These are phyloP conservation scores for Coniella lustricola DNA, from an alignment of 2,329 filamentous ascomycete genomes.

Conservation along the genomic window DNA sequence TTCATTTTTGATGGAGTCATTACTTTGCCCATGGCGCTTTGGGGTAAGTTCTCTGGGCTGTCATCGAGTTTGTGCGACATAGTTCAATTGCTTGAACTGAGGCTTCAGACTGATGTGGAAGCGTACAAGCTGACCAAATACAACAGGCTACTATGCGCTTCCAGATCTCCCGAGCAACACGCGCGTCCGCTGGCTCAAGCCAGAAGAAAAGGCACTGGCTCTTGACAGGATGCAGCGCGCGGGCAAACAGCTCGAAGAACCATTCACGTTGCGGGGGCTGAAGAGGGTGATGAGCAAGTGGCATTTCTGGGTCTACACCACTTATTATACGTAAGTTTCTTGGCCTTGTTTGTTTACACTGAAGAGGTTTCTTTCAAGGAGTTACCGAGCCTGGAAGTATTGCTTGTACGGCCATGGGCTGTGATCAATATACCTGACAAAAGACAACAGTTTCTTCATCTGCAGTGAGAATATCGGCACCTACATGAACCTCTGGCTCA, in stretches of 20 bases:
- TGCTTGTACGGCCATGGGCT: not conserved
- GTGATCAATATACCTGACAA: not conserved
- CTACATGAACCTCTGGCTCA: constrained; percentile 23
- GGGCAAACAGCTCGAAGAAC: constrained; percentile 20
- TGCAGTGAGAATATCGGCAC: constrained; percentile 21
- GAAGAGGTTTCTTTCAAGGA: too few relatives aligned
- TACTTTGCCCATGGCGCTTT: constrained; percentile 25
- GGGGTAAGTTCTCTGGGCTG: constrained; percentile 11
- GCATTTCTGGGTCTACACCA: constrained; percentile 27
- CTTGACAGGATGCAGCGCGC: constrained; percentile 21
- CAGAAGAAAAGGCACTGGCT: constrained; percentile 20
- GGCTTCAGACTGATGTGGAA: too few relatives aligned
- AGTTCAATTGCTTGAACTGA: too few relatives aligned
- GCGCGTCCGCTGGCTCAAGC: constrained; percentile 22
- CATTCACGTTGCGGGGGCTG: constrained; percentile 17
- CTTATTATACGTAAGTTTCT: constrained; percentile 21
- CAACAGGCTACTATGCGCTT: constrained; percentile 15
- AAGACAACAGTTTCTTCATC: constrained; percentile 20
- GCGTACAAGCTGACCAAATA: not conserved
- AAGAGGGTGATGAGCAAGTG: constrained; percentile 24
- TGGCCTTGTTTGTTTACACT: too few relatives aligned
- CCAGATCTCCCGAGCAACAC: constrained; percentile 21
- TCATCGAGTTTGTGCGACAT: too few relatives aligned
- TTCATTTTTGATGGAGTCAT: constrained; percentile 25
- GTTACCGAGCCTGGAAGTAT: too few relatives aligned